These are phyloP conservation scores for Rutidosis leptorrhynchoides DNA, from an alignment of 129 eudicot species.

Conservation along the genomic window DNA sequence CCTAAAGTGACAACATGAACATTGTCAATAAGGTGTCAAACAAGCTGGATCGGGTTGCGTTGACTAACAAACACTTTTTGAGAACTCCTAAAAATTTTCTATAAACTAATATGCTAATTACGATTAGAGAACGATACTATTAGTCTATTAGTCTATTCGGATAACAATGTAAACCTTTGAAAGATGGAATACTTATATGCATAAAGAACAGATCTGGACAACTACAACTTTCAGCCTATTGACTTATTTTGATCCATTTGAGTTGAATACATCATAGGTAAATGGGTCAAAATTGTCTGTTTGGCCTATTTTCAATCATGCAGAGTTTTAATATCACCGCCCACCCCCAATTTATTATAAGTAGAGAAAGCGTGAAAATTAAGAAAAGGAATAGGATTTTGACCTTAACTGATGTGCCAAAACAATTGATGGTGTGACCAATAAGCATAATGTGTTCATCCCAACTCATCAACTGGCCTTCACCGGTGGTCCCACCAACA, in stretches of 20 bases:
- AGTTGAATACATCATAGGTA: neutral
- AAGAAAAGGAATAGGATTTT: neutral
- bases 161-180: too few species aligned
- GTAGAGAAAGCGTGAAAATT: neutral
- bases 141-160: neutral
- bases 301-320: neutral
- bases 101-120: neutral
- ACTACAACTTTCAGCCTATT: neutral
- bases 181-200: neutral
- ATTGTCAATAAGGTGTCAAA: neutral
- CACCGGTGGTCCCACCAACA: conserved; percentile 77
- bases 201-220: neutral
- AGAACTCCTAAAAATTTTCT: neutral
- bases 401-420: conserved; percentile 66
- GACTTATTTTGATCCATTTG: neutral
- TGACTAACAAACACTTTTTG: neutral
- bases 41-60: neutral
- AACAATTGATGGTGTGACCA: conserved; percentile 80
- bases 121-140: neutral
- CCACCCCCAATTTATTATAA: neutral
- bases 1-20: neutral
- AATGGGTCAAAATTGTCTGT: neutral
- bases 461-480: conserved; percentile 82
- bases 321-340: neutral
- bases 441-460: conserved; percentile 81